Evolutionary conservation across 257 asterid species (phyloP).

Genomic region (Solanum bulbocastanum): DNA sequence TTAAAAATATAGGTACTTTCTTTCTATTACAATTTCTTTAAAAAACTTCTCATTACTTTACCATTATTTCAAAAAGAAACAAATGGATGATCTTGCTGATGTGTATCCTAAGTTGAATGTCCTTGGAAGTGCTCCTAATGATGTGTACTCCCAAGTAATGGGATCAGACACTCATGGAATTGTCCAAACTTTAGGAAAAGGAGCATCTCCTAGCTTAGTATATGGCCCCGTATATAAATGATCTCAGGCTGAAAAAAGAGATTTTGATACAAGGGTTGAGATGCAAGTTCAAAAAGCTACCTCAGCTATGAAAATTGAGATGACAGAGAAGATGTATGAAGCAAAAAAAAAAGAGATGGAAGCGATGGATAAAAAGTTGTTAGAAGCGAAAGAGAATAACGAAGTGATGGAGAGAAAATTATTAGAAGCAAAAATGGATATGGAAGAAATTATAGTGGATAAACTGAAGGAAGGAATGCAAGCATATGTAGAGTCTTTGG

Average conservation of each 20-base stretch:
- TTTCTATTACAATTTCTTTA: no score
- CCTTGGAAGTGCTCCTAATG: no score
- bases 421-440: no score
- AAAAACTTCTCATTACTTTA: background rate
- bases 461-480: background rate
- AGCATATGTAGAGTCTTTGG: background rate
- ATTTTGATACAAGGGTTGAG: background rate
- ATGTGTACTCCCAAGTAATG: background rate
- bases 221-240: background rate
- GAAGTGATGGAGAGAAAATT: no score
- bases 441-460: background rate
- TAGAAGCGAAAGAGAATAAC: no score
- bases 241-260: no score
- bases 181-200: background rate
- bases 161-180: background rate
- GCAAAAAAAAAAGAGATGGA: no score
- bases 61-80: no score
- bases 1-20: background rate
- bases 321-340: background rate
- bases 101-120: background rate
- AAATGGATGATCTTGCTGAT: background rate
- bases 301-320: background rate
- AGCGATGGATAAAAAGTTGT: no score
- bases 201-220: no score
- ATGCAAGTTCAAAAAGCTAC: background rate